Evolutionary conservation across 768 basidiomycete species (phyloP).

Genomic region (Trichaptum fuscoviolaceum): DNA sequence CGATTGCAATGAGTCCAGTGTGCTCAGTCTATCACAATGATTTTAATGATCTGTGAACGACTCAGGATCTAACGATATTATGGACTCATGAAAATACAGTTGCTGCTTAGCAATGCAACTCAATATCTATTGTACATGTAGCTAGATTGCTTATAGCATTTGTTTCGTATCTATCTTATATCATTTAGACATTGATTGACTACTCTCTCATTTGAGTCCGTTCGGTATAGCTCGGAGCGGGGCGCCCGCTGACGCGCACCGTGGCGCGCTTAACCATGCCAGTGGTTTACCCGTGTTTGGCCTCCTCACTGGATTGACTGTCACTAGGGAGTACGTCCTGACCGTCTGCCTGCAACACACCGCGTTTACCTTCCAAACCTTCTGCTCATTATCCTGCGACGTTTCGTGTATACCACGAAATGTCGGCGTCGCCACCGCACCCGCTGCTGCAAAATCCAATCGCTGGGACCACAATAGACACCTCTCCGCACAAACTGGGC

Average conservation of each 20-base stretch:
- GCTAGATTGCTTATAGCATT: not conserved
- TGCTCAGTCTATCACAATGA: not conserved
- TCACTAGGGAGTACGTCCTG: not conserved
- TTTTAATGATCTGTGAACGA: not conserved
- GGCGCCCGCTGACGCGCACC: not conserved
- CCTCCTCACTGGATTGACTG: not conserved
- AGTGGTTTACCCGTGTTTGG: not conserved
- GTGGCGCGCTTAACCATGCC: not conserved
- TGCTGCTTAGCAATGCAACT: not conserved
- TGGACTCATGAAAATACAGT: not conserved
- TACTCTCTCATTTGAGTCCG: not conserved
- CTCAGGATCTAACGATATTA: not conserved
- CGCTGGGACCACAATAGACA: conserved; percentile 20
- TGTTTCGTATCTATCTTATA: not conserved
- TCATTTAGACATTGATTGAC: not conserved
- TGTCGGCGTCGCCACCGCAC: conserved; percentile 11
- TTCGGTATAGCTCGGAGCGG: not conserved
- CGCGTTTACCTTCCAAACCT: not conserved
- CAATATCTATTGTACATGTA: not conserved
- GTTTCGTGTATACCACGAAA: conserved; percentile 1
- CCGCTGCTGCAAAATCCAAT: conserved; percentile 19
- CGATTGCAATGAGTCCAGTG: no score
- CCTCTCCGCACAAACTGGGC: conserved; percentile 13
- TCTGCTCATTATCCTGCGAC: not conserved
- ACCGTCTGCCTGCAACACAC: not conserved